A percentile compares a stretch with the other conserved stretches of the same genome.
These are phyloP conservation scores for Rhodotorula sp. DNA, from an alignment of 1,284 basidiomycete species.

Conservation along the genomic window DNA sequence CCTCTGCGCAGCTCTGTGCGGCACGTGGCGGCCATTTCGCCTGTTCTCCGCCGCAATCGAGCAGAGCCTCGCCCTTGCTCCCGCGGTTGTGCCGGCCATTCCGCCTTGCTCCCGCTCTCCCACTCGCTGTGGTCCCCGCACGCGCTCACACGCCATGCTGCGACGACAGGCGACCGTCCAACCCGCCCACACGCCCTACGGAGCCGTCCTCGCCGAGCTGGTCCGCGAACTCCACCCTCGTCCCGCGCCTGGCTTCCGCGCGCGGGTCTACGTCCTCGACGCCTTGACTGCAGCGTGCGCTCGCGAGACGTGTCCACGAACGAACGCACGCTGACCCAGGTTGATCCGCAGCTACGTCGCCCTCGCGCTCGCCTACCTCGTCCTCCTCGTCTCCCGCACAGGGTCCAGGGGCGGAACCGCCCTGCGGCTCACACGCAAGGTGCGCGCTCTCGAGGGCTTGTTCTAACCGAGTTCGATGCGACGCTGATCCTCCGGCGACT, in stretches of 20 bases:
- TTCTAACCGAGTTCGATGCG: neutral
- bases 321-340: neutral
- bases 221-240: neutral
- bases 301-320: rapidly evolving
- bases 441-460: neutral
- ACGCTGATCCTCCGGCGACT: neutral
- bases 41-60: too few relatives aligned
- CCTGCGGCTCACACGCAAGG: neutral
- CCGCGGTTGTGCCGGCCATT: too few relatives aligned
- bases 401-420: too few relatives aligned
- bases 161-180: neutral
- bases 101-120: too few relatives aligned
- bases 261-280: neutral
- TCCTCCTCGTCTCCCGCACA: neutral
- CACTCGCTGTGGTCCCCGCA: too few relatives aligned
- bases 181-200: neutral
- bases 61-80: too few relatives aligned
- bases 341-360: neutral
- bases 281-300: neutral
- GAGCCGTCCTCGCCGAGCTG: neutral
- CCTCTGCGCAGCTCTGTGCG: too few relatives aligned
- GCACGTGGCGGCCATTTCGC: too few relatives aligned
- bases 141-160: neutral
- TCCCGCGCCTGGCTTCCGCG: neutral
- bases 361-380: constrained; percentile 1